Evolutionary conservation across 78 protist species (phyloP).

Genomic region (Dictyostelium firmibasis): DNA sequence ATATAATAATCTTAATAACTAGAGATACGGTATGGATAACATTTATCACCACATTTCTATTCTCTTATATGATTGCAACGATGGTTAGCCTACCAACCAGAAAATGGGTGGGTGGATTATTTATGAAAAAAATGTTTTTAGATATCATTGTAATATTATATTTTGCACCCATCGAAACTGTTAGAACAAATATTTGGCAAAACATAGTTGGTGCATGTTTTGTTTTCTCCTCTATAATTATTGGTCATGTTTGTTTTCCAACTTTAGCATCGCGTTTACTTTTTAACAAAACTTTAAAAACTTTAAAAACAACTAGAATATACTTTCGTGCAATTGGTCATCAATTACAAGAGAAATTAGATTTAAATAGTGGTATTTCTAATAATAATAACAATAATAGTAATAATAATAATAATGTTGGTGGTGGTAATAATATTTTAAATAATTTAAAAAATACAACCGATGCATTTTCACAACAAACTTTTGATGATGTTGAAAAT

Average conservation of each 20-base stretch:
- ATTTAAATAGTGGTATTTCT: neutral
- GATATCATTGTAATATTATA: slow-evolving; percentile 33
- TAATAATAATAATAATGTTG: too few relatives aligned
- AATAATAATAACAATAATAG: neutral
- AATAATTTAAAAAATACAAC: neutral
- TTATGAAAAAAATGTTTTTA: slow-evolving; percentile 24
- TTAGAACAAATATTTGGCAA: slow-evolving; percentile 1
- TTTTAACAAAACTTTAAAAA: slow-evolving; percentile 5
- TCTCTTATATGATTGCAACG: neutral
- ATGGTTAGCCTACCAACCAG: neutral
- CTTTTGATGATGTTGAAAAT: neutral
- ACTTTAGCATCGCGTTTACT: slow-evolving; percentile 1
- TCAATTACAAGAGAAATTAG: neutral
- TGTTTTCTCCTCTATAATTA: neutral
- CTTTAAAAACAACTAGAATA: slow-evolving; percentile 7
- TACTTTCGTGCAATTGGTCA: slow-evolving; percentile 45
- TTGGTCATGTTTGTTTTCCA: slow-evolving; percentile 9
- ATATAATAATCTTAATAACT: neutral
- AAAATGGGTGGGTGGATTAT: slow-evolving; percentile 5
- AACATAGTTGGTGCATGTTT: neutral
- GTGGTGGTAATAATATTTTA: neutral
- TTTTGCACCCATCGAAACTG: slow-evolving; percentile 3
- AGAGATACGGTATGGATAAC: neutral
- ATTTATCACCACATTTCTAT: slow-evolving; percentile 11
- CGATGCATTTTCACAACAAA: neutral